Evolutionary conservation across 73 alveolate genomes (phyloP).

Genomic region (Stentor coeruleus): DNA sequence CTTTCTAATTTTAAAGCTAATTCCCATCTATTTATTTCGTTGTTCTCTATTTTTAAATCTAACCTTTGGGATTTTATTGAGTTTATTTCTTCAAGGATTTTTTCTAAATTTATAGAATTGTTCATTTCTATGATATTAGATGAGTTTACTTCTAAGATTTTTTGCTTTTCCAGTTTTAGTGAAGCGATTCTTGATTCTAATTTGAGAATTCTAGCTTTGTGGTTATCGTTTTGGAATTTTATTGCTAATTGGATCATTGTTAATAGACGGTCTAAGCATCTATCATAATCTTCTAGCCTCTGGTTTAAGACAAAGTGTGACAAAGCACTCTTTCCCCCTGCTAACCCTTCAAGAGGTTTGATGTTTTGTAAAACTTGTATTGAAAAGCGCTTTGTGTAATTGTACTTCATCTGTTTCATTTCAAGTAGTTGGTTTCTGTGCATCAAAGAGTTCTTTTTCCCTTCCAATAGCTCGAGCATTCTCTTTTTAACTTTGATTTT

Average conservation of each 20-base stretch:
- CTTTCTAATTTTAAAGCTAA: too few species aligned
- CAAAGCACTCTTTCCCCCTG: not conserved
- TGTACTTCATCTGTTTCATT: not conserved
- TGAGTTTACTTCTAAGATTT: not conserved
- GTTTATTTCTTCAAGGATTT: not conserved
- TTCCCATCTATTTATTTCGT: too few species aligned
- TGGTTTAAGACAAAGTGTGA: not conserved
- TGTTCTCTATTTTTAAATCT: not conserved
- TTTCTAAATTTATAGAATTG: not conserved
- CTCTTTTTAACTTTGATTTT: not conserved
- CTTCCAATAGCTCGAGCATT: not conserved
- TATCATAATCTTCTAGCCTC: not conserved
- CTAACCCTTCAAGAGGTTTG: not conserved
- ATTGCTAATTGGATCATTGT: not conserved
- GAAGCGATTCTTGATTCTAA: not conserved
- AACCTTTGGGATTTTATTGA: not conserved
- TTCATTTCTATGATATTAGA: too few species aligned
- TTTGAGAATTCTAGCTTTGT: too few species aligned
- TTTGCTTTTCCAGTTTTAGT: not conserved
- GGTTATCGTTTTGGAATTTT: not conserved
- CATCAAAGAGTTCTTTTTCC: too few species aligned
- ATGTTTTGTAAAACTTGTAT: not conserved
- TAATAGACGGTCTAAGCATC: not conserved
- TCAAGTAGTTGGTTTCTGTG: not conserved
- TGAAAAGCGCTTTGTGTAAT: not conserved